Base-by-base conservation (phyloP, 2,329 filamentous ascomycete species). In the Tolypocladium cylindrosporum region DNA sequence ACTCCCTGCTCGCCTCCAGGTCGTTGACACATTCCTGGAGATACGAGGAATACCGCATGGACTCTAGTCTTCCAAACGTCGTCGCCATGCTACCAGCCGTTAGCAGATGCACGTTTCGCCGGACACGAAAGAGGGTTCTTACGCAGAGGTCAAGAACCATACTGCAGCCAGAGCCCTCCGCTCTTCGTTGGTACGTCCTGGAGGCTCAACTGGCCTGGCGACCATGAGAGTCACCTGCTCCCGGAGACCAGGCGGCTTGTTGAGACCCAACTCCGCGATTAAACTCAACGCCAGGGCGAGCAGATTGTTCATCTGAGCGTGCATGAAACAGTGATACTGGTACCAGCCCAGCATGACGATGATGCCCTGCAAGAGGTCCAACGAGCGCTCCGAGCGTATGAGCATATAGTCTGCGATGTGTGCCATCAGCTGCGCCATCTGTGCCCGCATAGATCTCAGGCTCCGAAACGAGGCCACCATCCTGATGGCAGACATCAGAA, bases 131-230 rank as follows among this genome's bases (percentile, higher is more conserved):
- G 1, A 5, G 0, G 1, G 27, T 3, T 6, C 77, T 64, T 69
- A 83, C 80, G 75, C 73, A 11, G 79, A 82, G 16, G 73, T 77
- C 37, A 84, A 60, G 59, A 81, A 83, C 76, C 80, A 84, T 1
- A 79, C 76, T 0, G 79, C 81, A 1, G 81, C 69, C 0, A 83
- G 69, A 0, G 76, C 72, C n/a, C 81, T 73, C 11, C 76, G 72
- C 60, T 84, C 81, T 43, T 83, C 81, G 9, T 79, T 75, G 0
- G 76, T 79, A 4, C 79, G 73, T 2, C 67, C 65, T 27, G 63
- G 67, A 0, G 74, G 70, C 37, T 70, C 64, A 19, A 72, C 70
- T 0, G 75, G 75, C 27, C 74, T 68, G 3, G 75, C 68, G 3
- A 77, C 70, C 66, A 79, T 71, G 10, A 79, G 60, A 36, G 70